Evolutionary conservation across 805 yeast genomes (phyloP).

Genomic region (Wickerhamomyces tratensis): DNA sequence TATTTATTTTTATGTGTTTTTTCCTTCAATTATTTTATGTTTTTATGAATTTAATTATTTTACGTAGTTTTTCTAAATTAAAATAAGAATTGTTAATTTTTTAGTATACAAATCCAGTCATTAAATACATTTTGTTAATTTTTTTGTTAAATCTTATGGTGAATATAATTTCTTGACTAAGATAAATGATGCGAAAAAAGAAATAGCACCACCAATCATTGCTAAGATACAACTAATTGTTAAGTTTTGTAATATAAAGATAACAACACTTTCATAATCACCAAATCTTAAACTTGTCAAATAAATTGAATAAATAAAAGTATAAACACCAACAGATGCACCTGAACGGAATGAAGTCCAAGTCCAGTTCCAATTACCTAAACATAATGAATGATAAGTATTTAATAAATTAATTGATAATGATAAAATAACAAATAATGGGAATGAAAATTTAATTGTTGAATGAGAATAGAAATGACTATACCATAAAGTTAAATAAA

Average conservation of each 20-base stretch:
- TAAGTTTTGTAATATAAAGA: constrained; percentile 16
- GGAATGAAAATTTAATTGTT: constrained; percentile 8
- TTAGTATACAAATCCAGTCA: too few relatives aligned
- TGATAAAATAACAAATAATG: constrained; percentile 10
- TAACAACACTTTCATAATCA: constrained; percentile 13
- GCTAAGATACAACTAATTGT: constrained; percentile 15
- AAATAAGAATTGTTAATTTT: too few relatives aligned
- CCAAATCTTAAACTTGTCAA: constrained; percentile 19
- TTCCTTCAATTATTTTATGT: too few relatives aligned
- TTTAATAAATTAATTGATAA: constrained; percentile 12
- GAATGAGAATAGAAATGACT: constrained; percentile 14
- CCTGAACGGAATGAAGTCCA: constrained; percentile 19
- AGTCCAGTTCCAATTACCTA: constrained; percentile 23
- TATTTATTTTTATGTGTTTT: too few relatives aligned
- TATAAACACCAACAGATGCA: constrained; percentile 14
- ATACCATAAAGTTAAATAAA: constrained; percentile 18
- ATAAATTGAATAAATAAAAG: constrained; percentile 17
- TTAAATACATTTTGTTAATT: too few relatives aligned
- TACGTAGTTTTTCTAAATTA: too few relatives aligned
- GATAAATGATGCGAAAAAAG: constrained; percentile 10
- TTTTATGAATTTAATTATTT: too few relatives aligned
- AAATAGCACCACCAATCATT: constrained; percentile 14
- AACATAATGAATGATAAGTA: constrained; percentile 13
- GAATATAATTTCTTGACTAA: constrained; percentile 12
- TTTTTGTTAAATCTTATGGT: too few relatives aligned